Evolutionary conservation across 805 yeast genomes (phyloP).

Genomic region (Lipomyces starkeyi): DNA sequence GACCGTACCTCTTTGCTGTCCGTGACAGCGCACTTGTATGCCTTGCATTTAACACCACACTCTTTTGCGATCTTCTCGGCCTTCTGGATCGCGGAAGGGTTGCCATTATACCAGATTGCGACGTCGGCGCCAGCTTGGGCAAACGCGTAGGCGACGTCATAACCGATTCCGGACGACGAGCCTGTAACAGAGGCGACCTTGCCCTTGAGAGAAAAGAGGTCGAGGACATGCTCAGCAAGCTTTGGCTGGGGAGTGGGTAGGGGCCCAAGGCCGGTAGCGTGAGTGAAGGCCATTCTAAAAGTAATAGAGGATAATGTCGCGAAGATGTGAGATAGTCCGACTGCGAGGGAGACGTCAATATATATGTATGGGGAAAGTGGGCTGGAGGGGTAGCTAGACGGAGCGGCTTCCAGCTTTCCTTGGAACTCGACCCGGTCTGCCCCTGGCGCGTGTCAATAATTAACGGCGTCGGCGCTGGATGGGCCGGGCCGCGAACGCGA

Average conservation of each 20-base stretch:
- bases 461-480: neutral
- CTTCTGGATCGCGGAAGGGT: slow-evolving; percentile 62
- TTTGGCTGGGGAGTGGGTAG: slow-evolving; percentile 63
- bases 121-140: slow-evolving; percentile 75
- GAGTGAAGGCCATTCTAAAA: slow-evolving; percentile 30
- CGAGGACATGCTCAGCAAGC: slow-evolving; percentile 60
- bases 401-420: too few relatives aligned
- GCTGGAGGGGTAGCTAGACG: too few relatives aligned
- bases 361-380: neutral
- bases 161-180: slow-evolving; percentile 61
- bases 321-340: neutral
- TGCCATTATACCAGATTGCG: slow-evolving; percentile 69
- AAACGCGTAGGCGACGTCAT: slow-evolving; percentile 55
- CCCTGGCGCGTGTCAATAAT: neutral
- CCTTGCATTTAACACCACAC: slow-evolving; percentile 66
- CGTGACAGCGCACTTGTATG: slow-evolving; percentile 66
- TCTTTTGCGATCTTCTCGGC: slow-evolving; percentile 61
- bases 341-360: neutral
- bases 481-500: neutral
- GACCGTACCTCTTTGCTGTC: slow-evolving; percentile 48
- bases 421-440: neutral
- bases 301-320: neutral
- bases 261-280: slow-evolving; percentile 47
- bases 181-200: slow-evolving; percentile 56
- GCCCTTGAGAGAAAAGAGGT: slow-evolving; percentile 70